Evolutionary conservation across 202 grass and related monocot species (phyloP).

Genomic region (Setaria italica): DNA sequence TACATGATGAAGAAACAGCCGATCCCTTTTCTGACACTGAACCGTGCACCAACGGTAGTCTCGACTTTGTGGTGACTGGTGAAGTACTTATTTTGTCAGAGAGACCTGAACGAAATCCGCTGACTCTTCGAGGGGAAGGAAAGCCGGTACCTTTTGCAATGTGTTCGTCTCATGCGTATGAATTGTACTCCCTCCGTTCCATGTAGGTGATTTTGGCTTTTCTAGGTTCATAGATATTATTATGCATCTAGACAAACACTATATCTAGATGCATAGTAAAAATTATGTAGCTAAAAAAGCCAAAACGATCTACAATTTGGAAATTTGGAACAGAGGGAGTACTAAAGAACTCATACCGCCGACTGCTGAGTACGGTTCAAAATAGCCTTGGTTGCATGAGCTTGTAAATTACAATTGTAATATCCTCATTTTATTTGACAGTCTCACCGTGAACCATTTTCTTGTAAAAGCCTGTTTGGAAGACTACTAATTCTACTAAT

Average conservation of each 20-base stretch:
- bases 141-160: background rate
- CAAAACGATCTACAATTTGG: too few species aligned
- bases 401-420: conserved; percentile 37
- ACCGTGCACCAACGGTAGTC: conserved; percentile 1
- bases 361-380: background rate
- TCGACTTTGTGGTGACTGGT: background rate
- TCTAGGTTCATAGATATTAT: too few species aligned
- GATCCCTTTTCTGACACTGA: background rate
- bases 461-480: background rate
- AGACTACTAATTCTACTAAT: too few species aligned
- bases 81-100: conserved; percentile 29
- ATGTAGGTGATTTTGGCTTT: too few species aligned
- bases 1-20: conserved; percentile 43
- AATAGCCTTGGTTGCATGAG: conserved; percentile 4
- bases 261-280: too few species aligned
- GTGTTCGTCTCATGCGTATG: conserved; percentile 14
- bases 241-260: too few species aligned
- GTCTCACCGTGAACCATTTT: background rate
- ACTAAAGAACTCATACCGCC: background rate
- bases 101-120: too few species aligned
- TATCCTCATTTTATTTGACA: conserved; percentile 9
- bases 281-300: too few species aligned
- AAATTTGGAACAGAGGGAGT: too few species aligned
- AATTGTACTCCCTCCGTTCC: background rate
- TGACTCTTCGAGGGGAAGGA: background rate